phyloP scores from a whole-genome alignment of 2,329 filamentous ascomycete genomes.

The Aspergillus tamarii region DNA sequence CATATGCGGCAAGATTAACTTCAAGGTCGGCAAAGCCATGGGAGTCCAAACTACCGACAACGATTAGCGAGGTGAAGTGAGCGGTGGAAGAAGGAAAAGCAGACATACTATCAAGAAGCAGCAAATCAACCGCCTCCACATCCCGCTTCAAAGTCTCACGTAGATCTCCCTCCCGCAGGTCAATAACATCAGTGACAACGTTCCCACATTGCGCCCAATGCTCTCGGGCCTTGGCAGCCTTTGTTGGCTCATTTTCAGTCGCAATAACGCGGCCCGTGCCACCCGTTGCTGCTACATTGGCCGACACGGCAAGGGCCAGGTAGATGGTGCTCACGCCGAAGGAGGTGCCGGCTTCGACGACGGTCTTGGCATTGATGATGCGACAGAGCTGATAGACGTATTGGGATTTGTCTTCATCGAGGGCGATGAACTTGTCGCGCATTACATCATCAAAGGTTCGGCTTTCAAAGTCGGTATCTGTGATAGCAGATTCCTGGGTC shows the following conservation, averaged over 20 bases:
- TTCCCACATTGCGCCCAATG: constrained; percentile 59
- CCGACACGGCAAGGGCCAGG: constrained; percentile 59
- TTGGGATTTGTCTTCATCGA: constrained; percentile 62
- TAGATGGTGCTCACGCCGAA: constrained; percentile 68
- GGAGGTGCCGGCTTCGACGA: constrained; percentile 65
- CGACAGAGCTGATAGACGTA: constrained; percentile 59
- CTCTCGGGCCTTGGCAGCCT: constrained; percentile 55
- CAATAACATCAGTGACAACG: constrained; percentile 55
- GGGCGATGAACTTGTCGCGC: constrained; percentile 62
- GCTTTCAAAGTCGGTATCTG: constrained; percentile 19
- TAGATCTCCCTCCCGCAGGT: constrained; percentile 61
- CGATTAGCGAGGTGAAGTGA: background rate
- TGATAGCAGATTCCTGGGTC: constrained; percentile 34
- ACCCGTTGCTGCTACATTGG: constrained; percentile 45
- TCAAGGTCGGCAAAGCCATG: constrained; percentile 43
- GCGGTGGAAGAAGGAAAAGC: too few relatives aligned
- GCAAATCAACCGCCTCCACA: constrained; percentile 57
- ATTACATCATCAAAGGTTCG: constrained; percentile 44
- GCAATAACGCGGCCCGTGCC: constrained; percentile 56
- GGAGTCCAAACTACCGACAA: constrained; percentile 42
- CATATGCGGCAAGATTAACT: constrained; percentile 39
- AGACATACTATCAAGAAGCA: constrained; percentile 65
- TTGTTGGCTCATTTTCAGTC: constrained; percentile 62
- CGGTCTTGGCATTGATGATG: constrained; percentile 51
- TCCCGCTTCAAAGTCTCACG: constrained; percentile 57